phyloP scores from a whole-genome alignment of 1,139 yeast genomes.

The Pneumocystis jirovecii region DNA sequence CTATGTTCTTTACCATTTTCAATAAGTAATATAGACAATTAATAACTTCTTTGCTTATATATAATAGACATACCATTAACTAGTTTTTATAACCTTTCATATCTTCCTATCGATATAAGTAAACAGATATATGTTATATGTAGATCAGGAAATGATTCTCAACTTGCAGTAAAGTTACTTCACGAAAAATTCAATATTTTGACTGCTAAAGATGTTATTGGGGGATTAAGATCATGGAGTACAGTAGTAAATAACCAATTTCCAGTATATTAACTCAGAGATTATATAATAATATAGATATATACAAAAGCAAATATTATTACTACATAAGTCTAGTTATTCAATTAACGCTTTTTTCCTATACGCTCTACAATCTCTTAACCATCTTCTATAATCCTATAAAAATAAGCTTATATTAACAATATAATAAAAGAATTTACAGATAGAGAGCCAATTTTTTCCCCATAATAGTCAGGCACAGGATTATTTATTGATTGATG shows the following conservation, averaged over 20 bases:
- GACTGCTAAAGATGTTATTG: constrained; percentile 49
- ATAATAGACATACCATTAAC: background rate
- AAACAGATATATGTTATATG: constrained; percentile 41
- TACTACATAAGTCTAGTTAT: background rate
- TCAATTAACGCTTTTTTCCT: constrained; percentile 41
- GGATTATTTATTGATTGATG: constrained; percentile 86
- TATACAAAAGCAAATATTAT: background rate
- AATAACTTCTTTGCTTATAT: background rate
- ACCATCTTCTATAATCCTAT: constrained; percentile 83
- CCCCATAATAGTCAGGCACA: constrained; percentile 95
- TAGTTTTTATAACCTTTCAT: background rate
- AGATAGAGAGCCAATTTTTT: constrained; percentile 56
- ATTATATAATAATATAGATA: background rate
- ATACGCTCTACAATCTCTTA: constrained; percentile 85
- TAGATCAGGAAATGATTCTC: constrained; percentile 85
- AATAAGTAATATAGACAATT: constrained; percentile 27
- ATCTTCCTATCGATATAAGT: constrained; percentile 40
- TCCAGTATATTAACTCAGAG: constrained; percentile 44
- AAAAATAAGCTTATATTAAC: constrained; percentile 20
- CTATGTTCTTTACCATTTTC: constrained; percentile 50
- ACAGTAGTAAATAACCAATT: constrained; percentile 42
- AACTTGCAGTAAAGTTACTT: constrained; percentile 49
- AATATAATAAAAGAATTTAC: background rate
- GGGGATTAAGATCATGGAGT: constrained; percentile 68
- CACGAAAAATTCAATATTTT: constrained; percentile 34